Evolutionary conservation across 306 rosid genomes (phyloP), one percentile per base, ranked within the genome.

Genomic region (Acacia melanoxylon): DNA sequence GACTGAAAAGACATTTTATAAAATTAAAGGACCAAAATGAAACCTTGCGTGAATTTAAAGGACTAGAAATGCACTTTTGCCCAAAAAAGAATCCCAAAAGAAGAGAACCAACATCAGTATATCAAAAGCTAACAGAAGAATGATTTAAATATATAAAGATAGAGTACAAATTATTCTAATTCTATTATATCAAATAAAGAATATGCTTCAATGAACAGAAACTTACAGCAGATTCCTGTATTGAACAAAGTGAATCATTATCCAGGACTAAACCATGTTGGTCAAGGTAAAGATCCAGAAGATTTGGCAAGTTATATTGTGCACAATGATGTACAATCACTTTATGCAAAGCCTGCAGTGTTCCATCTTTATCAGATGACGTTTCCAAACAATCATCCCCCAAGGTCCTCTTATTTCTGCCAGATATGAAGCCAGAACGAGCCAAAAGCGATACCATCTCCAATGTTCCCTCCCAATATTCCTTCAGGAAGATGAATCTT

Each of bases 201-300:
- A 75, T 68, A 70, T 74, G 78, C 75, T 81, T 54, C 65, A 81
- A 86, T 68, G 15, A 58, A 81, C 65, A 66, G 80, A 88, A 91
- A 89, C 97, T 93, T 93, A 95, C 99, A 2, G 95, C 87, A 81
- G 94, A 89, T 84, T 93, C 97, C 88, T 77, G 95, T 74, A 91
- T 78, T 71, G 94, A 82, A 71, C 68, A 14, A 85, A 89, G 90
- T 83, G 99, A 91, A 82, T 85, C 87, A 33, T 75, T 89, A 84
- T 91, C 92, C 15, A 83, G 70, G 77, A 58, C 92, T 89, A 93
- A 85, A 80, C 71, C 72, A 67, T 95, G 91, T 70, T 85, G 91
- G 75, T 93, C 98, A 80, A 95, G 98, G 86, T 93, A 95, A 78
- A 95, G 89, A 85, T 91, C 98, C 83, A 95, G 92, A 86, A 95